These are phyloP conservation scores for Triadica sebifera DNA, from an alignment of 345 rosid species.

Conservation along the genomic window DNA sequence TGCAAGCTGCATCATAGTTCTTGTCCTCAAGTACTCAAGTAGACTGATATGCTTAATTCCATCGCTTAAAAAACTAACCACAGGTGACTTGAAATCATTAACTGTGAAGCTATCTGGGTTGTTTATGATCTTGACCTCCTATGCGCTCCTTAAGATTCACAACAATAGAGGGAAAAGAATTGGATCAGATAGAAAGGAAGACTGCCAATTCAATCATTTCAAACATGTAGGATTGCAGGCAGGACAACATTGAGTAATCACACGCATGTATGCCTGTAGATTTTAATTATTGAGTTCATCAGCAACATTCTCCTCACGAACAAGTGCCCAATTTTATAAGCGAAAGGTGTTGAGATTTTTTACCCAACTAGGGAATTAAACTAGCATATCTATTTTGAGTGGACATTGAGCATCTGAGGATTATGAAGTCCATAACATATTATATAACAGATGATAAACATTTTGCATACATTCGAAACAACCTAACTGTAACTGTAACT, in stretches of 20 bases:
- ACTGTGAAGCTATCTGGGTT: too few species aligned
- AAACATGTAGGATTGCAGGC: not conserved
- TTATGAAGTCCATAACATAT: conserved; percentile 3
- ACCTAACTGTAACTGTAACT: conserved; percentile 15
- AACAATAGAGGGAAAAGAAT: not conserved
- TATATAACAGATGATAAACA: conserved; percentile 5
- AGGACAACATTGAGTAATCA: not conserved
- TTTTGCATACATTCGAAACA: conserved; percentile 9
- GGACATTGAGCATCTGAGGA: not conserved
- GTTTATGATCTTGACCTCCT: too few species aligned
- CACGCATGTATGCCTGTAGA: not conserved
- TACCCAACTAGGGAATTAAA: not conserved
- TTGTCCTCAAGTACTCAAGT: too few species aligned
- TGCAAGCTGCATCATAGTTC: too few species aligned
- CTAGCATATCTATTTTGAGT: not conserved
- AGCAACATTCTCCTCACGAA: too few species aligned
- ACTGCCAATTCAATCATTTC: not conserved
- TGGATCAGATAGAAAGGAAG: not conserved
- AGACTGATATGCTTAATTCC: too few species aligned
- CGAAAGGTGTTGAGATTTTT: not conserved
- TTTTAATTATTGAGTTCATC: not conserved
- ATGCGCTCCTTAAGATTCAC: conserved; percentile 3
- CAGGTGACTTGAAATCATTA: too few species aligned
- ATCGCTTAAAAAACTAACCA: too few species aligned
- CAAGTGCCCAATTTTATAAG: not conserved